phyloP scores from a whole-genome alignment of 805 yeast genomes.

The Candida nemodendra region DNA sequence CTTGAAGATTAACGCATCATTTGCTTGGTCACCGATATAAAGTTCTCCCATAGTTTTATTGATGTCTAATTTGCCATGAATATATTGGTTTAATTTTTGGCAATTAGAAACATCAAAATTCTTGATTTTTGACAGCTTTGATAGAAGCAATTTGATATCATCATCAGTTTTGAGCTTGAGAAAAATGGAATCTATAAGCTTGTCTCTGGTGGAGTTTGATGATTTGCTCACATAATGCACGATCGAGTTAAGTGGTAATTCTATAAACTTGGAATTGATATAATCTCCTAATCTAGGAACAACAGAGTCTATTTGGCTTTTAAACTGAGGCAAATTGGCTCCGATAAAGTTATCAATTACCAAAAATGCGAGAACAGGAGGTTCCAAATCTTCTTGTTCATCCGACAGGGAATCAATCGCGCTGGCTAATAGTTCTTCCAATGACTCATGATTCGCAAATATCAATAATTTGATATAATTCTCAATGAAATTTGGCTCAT shows the following conservation, averaged over 20 bases:
- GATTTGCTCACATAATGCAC: slow-evolving; percentile 25
- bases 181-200: slow-evolving; percentile 36
- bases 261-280: slow-evolving; percentile 31
- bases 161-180: slow-evolving; percentile 27
- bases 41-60: slow-evolving; percentile 2
- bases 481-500: slow-evolving; percentile 20
- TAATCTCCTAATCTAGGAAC: slow-evolving; percentile 35
- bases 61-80: slow-evolving; percentile 18
- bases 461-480: slow-evolving; percentile 24
- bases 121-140: slow-evolving; percentile 11
- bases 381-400: slow-evolving; percentile 15
- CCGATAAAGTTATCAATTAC: slow-evolving; percentile 30
- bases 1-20: slow-evolving; percentile 23
- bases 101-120: slow-evolving; percentile 24
- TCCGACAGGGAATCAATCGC: slow-evolving; percentile 29
- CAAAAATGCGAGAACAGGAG: slow-evolving; percentile 27
- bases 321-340: slow-evolving; percentile 19
- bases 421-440: slow-evolving; percentile 22
- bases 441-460: slow-evolving; percentile 16
- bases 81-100: slow-evolving; percentile 18
- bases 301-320: slow-evolving; percentile 32
- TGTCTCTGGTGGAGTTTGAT: slow-evolving; percentile 28
- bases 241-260: slow-evolving; percentile 34
- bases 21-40: slow-evolving; percentile 6
- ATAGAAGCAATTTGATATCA: slow-evolving; percentile 9